Conservation (phyloP, 345 rosid species). For the Melaleuca alternifolia region DNA sequence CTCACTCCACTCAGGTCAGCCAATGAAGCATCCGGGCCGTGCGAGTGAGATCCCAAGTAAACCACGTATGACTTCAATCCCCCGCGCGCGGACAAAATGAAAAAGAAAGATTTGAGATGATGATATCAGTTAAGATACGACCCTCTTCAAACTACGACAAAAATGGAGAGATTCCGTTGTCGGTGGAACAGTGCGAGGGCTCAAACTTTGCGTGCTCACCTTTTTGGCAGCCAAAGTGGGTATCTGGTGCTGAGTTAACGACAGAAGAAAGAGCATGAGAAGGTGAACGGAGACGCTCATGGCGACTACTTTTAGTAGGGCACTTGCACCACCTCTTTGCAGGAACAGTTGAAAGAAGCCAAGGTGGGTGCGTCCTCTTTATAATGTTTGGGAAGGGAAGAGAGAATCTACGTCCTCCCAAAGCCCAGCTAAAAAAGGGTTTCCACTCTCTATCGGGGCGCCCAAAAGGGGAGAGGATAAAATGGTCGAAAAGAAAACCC, state of each 20-base stretch:
- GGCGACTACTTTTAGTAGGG: not conserved
- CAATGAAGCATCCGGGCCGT: constrained; percentile 20
- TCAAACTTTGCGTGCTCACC: constrained; percentile 17
- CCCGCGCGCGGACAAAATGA: not conserved
- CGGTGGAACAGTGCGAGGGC: not conserved
- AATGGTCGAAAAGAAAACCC: not conserved
- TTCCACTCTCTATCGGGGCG: not conserved
- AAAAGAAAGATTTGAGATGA: not conserved
- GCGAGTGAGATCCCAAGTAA: constrained; percentile 74
- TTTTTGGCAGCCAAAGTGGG: constrained; percentile 32
- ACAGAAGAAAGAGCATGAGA: constrained; percentile 8
- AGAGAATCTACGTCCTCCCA: not conserved
- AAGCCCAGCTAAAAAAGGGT: not conserved
- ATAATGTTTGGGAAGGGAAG: too few relatives aligned
- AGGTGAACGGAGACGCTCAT: not conserved
- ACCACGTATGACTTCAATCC: constrained; percentile 43
- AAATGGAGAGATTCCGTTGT: not conserved
- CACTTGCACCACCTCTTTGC: not conserved
- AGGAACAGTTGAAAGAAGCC: not conserved
- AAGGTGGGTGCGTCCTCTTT: not conserved
- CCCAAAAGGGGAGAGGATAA: not conserved
- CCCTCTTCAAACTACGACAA: not conserved
- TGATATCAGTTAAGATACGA: not conserved
- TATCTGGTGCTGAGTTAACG: constrained; percentile 4
- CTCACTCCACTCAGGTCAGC: constrained; percentile 27